Conservation (phyloP, 495 filamentous ascomycete species). For the Articulospora tetracladia region DNA sequence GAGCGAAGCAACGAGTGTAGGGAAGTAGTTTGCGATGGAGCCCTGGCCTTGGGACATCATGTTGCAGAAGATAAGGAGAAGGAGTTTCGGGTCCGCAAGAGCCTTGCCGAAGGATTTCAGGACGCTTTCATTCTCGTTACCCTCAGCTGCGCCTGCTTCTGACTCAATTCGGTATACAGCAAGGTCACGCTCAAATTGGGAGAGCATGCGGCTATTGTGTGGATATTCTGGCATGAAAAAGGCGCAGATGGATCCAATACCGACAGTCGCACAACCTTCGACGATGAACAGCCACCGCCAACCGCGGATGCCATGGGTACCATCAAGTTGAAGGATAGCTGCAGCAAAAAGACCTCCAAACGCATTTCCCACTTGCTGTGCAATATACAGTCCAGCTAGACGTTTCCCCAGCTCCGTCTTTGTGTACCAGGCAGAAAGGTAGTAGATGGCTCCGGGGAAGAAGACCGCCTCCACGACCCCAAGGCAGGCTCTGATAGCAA, state of each 20-base stretch:
- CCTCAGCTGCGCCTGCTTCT: slow-evolving; percentile 16
- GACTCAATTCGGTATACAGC: slow-evolving; percentile 17
- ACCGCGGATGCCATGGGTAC: slow-evolving; percentile 36
- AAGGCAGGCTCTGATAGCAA: slow-evolving; percentile 35
- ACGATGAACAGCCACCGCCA: slow-evolving; percentile 55
- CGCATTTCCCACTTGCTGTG: slow-evolving; percentile 40
- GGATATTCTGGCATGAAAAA: slow-evolving; percentile 47
- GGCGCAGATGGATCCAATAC: slow-evolving; percentile 35
- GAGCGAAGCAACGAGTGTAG: slow-evolving; percentile 19
- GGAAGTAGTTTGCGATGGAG: slow-evolving; percentile 24
- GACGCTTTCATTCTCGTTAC: slow-evolving; percentile 14
- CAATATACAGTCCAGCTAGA: slow-evolving; percentile 16
- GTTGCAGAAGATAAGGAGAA: slow-evolving; percentile 19
- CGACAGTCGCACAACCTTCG: slow-evolving; percentile 43
- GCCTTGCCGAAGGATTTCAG: slow-evolving; percentile 16
- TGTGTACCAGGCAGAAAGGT: slow-evolving; percentile 26
- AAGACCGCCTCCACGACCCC: slow-evolving; percentile 39
- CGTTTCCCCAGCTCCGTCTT: slow-evolving; percentile 22
- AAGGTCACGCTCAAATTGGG: slow-evolving; percentile 17
- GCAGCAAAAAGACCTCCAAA: slow-evolving; percentile 50
- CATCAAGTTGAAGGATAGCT: slow-evolving; percentile 38
- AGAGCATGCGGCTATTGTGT: slow-evolving; percentile 26
- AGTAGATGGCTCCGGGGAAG: slow-evolving; percentile 28
- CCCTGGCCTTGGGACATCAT: slow-evolving; percentile 17
- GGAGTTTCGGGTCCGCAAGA: slow-evolving; percentile 18